Evolutionary conservation across 2,329 filamentous ascomycete genomes (phyloP), one percentile per base, ranked within the genome.

Genomic region (Neophaeococcomyces mojaviensis): DNA sequence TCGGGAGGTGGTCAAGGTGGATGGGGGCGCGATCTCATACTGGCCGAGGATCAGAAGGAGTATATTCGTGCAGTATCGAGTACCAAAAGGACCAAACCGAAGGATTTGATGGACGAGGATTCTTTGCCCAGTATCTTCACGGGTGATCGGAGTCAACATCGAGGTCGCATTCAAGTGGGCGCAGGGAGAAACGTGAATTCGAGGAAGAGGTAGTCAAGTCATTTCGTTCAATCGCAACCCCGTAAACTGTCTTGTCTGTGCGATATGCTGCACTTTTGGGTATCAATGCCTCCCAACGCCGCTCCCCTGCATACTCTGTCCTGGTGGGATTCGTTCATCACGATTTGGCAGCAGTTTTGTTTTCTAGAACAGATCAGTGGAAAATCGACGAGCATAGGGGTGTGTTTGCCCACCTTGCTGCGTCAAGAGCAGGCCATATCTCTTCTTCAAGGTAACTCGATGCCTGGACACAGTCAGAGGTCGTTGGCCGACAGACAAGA

Each of bases 11-110:
- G 90, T 1, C 85, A 94, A 67, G 79, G 82, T 34, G 88, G 88
- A 13, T 97, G 92, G 87, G 90, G 89, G 8, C 76, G 77, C 33
- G 81, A 83, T 30, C 69, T 98, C 54, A 86, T 98, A 44, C 69
- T 98, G 8, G 81, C 88, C 0, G 90, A 96, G 68, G 92, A 98
- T 63, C 92, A 98, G 72, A 96, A 94, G 70, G 92, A 98, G 70
- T 97, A 86, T 64, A 64, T 77, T 34, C 72, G 76, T 53, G 81
- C 81, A 44, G 64, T 77, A 13, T 76, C 75, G 2, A 76, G 81
- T 55, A 78, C 84, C 61, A 78, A 76, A 57, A 78, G 84, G 57
- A 71, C 70, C 44, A 82, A 82, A 60, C 79, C 86, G 62, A 82
- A 79, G 60, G 88, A 95, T 66, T 68, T 95, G 47, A 94, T 97